These are phyloP conservation scores for Nyssa sinensis DNA, from an alignment of 148 eudicot species.

Conservation along the genomic window DNA sequence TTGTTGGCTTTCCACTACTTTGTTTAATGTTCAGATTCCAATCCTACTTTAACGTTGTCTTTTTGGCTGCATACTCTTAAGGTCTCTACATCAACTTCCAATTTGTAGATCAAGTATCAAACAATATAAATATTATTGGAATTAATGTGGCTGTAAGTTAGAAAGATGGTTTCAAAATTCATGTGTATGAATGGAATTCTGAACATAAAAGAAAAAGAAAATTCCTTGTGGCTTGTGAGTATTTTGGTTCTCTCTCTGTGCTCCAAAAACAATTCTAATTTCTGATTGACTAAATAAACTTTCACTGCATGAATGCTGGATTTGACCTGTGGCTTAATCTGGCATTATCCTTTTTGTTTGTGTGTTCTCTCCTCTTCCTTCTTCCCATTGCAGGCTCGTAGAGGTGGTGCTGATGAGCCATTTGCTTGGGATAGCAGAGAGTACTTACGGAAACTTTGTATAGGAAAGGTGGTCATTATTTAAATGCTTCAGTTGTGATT, in stretches of 20 bases:
- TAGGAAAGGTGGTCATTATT: constrained; percentile 67
- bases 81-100: background rate
- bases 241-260: background rate
- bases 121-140: background rate
- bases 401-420: constrained; percentile 83
- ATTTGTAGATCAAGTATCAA: background rate
- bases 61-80: background rate
- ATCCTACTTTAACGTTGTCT: background rate
- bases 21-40: background rate
- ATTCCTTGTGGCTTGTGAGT: background rate
- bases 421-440: constrained; percentile 99
- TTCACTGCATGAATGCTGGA: background rate
- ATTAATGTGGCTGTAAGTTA: background rate
- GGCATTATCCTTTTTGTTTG: background rate
- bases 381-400: constrained; percentile 61
- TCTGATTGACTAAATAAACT: background rate
- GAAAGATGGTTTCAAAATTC: background rate
- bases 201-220: background rate
- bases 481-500: background rate
- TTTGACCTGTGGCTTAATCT: background rate
- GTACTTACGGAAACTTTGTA: constrained; percentile 79
- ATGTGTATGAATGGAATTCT: background rate
- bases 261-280: background rate
- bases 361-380: background rate
- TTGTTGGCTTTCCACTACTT: background rate